phyloP scores from a whole-genome alignment of 2,329 filamentous ascomycete genomes.

The Fusarium anthophilum region DNA sequence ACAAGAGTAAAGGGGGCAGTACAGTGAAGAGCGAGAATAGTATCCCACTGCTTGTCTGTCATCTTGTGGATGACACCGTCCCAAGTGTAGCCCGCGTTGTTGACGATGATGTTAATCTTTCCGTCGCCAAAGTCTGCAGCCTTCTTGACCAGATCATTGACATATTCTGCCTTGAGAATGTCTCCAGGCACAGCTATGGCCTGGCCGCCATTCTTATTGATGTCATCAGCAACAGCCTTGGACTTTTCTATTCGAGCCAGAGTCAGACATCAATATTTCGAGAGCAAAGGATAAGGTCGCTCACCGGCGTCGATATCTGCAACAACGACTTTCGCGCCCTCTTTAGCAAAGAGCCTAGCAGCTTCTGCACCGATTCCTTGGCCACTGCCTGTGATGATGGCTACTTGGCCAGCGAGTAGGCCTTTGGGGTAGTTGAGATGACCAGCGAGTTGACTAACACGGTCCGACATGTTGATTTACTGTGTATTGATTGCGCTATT shows the following conservation, averaged over 20 bases:
- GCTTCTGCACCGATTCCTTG: slow-evolving; percentile 91
- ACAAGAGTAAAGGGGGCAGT: slow-evolving; percentile 88
- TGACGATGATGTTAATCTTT: slow-evolving; percentile 91
- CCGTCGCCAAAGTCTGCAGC: slow-evolving; percentile 83
- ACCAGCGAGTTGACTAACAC: slow-evolving; percentile 75
- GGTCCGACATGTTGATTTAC: slow-evolving; percentile 58
- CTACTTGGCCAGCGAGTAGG: slow-evolving; percentile 80
- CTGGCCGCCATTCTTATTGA: slow-evolving; percentile 72
- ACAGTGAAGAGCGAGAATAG: slow-evolving; percentile 83
- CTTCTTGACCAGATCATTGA: slow-evolving; percentile 75
- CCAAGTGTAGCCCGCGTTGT: slow-evolving; percentile 94
- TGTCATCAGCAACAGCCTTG: slow-evolving; percentile 71
- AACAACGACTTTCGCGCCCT: slow-evolving; percentile 85
- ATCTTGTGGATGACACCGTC: slow-evolving; percentile 94
- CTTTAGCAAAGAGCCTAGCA: slow-evolving; percentile 83
- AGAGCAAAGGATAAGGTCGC: slow-evolving; percentile 27
- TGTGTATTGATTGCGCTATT: not conserved
- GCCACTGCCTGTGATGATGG: slow-evolving; percentile 87
- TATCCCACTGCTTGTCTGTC: slow-evolving; percentile 91
- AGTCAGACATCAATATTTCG: not conserved
- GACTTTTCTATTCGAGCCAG: slow-evolving; percentile 67
- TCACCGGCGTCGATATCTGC: slow-evolving; percentile 81
- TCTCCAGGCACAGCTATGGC: slow-evolving; percentile 82
- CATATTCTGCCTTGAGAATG: slow-evolving; percentile 75
- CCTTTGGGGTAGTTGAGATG: slow-evolving; percentile 87